phyloP scores from a whole-genome alignment of 768 basidiomycete species.

The Pleurotus pulmonarius region DNA sequence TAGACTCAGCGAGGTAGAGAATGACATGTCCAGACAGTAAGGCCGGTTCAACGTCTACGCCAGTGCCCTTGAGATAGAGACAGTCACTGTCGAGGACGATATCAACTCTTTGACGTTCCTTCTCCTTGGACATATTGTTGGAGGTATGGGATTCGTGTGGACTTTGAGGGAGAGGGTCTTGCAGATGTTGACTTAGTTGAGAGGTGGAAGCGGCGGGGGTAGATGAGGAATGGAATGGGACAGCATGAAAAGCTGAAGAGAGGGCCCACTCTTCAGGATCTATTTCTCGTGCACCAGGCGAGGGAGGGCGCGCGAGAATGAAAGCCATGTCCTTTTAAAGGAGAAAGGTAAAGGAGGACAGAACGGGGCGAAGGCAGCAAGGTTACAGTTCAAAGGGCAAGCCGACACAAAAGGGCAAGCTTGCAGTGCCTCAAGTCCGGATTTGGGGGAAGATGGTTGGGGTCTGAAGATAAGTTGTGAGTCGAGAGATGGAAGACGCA shows the following conservation, averaged over 20 bases:
- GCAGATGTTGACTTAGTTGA: neutral
- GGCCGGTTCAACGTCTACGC: conserved; percentile 80
- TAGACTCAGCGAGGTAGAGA: conserved; percentile 76
- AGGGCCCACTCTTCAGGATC: conserved; percentile 6
- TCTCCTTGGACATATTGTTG: conserved; percentile 40
- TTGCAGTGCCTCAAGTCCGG: conserved; percentile 1
- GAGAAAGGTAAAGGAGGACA: neutral
- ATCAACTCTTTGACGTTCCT: conserved; percentile 58
- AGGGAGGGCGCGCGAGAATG: conserved; percentile 3
- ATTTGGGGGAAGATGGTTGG: neutral
- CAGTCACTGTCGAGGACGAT: conserved; percentile 71
- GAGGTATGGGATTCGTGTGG: conserved; percentile 7
- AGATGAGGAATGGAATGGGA: conserved; percentile 3
- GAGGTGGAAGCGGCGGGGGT: neutral
- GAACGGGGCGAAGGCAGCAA: neutral
- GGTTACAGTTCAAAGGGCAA: neutral
- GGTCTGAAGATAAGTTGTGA: neutral
- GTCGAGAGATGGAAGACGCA: neutral
- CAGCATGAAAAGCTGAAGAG: conserved; percentile 1
- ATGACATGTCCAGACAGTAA: conserved; percentile 79
- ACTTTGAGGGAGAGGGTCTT: neutral
- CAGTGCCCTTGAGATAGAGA: conserved; percentile 73
- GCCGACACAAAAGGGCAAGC: neutral
- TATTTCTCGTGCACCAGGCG: conserved; percentile 1
- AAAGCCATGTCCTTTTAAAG: conserved; percentile 1